phyloP scores from a whole-genome alignment of 106 monocot genomes.

The Narthecium ossifragum region DNA sequence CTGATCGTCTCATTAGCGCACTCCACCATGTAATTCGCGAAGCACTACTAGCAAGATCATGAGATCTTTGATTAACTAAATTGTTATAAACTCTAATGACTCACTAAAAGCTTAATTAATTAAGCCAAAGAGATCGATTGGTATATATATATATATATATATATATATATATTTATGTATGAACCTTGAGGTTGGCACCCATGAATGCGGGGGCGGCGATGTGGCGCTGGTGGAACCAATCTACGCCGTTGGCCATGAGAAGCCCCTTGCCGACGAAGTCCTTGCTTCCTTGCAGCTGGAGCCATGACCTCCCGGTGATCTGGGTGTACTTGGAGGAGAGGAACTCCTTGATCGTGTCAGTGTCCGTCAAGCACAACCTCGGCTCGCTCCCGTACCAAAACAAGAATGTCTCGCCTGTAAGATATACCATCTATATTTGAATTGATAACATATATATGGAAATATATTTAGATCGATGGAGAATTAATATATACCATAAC shows the following conservation, averaged over 20 bases:
- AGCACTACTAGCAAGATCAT: slow-evolving; percentile 26
- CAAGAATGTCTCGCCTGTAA: slow-evolving; percentile 69
- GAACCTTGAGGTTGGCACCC: slow-evolving; percentile 89
- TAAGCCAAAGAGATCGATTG: background rate
- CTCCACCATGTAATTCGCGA: slow-evolving; percentile 74
- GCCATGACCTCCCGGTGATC: slow-evolving; percentile 73
- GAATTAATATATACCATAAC: slow-evolving; percentile 35
- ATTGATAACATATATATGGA: background rate
- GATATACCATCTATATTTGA: background rate
- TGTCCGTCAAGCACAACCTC: slow-evolving; percentile 79
- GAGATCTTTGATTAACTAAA: background rate
- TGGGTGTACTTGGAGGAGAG: slow-evolving; percentile 63
- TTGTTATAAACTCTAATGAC: too few species aligned
- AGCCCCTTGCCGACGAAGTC: slow-evolving; percentile 87
- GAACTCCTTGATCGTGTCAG: slow-evolving; percentile 79
- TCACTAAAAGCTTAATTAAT: background rate
- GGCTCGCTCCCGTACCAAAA: slow-evolving; percentile 94
- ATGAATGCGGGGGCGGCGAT: slow-evolving; percentile 82
- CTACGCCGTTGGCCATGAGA: slow-evolving; percentile 83
- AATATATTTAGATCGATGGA: background rate
- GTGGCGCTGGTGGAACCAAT: slow-evolving; percentile 85
- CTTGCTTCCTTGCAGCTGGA: slow-evolving; percentile 72
- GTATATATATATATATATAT: background rate
- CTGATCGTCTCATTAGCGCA: slow-evolving; percentile 58
- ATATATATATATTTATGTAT: background rate